Percentiles rank a stretch among this genome's conserved stretches.
phyloP scores from a whole-genome alignment of 1,284 basidiomycete species.

The Ustilago cynodontis region DNA sequence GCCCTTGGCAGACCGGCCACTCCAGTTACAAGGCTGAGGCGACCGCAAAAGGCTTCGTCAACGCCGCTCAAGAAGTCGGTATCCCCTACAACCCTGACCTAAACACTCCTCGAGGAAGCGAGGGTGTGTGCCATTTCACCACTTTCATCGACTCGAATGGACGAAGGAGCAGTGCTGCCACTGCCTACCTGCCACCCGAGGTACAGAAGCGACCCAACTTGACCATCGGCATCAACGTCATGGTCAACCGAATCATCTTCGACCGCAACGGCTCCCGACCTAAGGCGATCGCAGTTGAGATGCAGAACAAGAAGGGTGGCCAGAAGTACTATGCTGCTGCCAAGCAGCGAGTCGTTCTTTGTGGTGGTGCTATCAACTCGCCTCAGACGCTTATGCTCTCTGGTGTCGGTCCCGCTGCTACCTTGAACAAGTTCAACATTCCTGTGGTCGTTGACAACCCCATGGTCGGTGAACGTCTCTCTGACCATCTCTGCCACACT shows the following conservation, averaged over 20 bases:
- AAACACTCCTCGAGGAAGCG: constrained; percentile 51
- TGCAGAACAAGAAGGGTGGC: constrained; percentile 47
- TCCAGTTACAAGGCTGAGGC: constrained; percentile 47
- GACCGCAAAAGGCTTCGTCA: constrained; percentile 54
- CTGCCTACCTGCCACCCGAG: constrained; percentile 53
- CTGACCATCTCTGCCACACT: constrained; percentile 60
- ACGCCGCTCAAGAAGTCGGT: constrained; percentile 49
- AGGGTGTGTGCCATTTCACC: constrained; percentile 55
- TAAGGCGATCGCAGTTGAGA: constrained; percentile 54
- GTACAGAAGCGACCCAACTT: constrained; percentile 56
- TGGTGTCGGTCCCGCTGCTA: constrained; percentile 74
- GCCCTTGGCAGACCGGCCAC: constrained; percentile 59
- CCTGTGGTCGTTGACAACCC: constrained; percentile 45
- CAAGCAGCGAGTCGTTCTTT: constrained; percentile 73
- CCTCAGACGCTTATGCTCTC: constrained; percentile 79
- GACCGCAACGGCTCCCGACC: constrained; percentile 47
- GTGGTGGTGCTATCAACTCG: constrained; percentile 60
- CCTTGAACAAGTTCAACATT: constrained; percentile 50
- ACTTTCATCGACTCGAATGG: constrained; percentile 59
- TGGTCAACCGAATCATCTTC: constrained; percentile 55
- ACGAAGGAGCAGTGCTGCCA: constrained; percentile 54
- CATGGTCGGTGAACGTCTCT: constrained; percentile 57
- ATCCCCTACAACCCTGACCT: constrained; percentile 55
- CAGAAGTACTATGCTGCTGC: constrained; percentile 49
- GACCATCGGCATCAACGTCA: constrained; percentile 54